These are phyloP conservation scores for Yamadazyma trypodendri DNA, from an alignment of 1,139 yeast genomes.

Conservation along the genomic window DNA sequence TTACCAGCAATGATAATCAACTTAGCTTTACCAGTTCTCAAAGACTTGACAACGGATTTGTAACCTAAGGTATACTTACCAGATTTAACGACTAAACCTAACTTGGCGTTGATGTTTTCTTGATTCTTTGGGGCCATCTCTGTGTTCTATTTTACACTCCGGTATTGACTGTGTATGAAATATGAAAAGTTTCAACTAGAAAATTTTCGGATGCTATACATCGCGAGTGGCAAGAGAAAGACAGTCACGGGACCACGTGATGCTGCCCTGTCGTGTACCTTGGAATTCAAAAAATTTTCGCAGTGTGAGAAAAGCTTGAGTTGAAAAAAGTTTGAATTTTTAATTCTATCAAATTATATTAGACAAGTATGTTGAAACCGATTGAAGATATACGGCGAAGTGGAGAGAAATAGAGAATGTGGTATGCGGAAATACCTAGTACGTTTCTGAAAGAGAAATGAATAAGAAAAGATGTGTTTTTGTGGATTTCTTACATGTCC, in stretches of 20 bases:
- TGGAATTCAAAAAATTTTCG: constrained; percentile 2
- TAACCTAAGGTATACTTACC: constrained; percentile 99
- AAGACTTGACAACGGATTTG: constrained; percentile 98
- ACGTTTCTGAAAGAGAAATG: no score
- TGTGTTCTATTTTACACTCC: constrained; percentile 82
- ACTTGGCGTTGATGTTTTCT: constrained; percentile 97
- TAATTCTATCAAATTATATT: constrained; percentile 8
- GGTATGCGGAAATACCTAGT: no score
- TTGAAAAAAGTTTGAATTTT: constrained; percentile 13
- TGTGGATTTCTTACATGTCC: no score
- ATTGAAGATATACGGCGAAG: not conserved
- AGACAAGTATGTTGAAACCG: constrained; percentile 11
- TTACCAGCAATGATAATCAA: constrained; percentile 97
- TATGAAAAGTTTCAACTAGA: constrained; percentile 1
- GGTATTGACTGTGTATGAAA: constrained; percentile 50
- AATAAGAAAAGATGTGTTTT: no score
- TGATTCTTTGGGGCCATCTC: constrained; percentile 99
- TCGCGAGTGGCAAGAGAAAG: constrained; percentile 4
- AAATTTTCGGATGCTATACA: constrained; percentile 1
- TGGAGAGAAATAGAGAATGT: not conserved
- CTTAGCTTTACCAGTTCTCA: constrained; percentile 99
- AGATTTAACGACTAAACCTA: constrained; percentile 96
- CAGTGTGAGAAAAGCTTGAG: constrained; percentile 5
- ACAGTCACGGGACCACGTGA: constrained; percentile 22
- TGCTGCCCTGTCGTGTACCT: constrained; percentile 4